These are phyloP conservation scores for Monilinia laxa DNA, from an alignment of 2,329 filamentous ascomycete genomes.

Conservation along the genomic window DNA sequence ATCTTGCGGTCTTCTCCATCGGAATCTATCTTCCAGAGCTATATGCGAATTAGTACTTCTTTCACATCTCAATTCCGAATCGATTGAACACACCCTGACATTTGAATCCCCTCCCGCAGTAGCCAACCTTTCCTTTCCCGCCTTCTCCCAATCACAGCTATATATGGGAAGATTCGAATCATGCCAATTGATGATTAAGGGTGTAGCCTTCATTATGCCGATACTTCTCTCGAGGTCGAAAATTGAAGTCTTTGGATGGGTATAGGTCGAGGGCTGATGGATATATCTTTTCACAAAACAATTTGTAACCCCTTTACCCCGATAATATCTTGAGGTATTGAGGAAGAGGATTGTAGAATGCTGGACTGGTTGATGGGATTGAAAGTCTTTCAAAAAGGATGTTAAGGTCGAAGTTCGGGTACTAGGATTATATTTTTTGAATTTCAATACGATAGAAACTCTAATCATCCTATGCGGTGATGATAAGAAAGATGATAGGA, in stretches of 20 bases:
- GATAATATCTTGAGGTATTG: not conserved
- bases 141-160: conserved; percentile 92
- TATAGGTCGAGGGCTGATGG: not conserved
- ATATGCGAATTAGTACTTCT: conserved; percentile 27
- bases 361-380: not conserved
- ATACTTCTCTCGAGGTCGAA: conserved; percentile 11
- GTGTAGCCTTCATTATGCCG: conserved; percentile 82
- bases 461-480: conserved; percentile 12
- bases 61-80: not conserved
- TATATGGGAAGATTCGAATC: conserved; percentile 96
- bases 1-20: conserved; percentile 85
- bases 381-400: not conserved
- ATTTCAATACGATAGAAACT: conserved; percentile 23
- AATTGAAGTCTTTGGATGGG: not conserved
- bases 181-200: conserved; percentile 98
- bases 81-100: conserved; percentile 65
- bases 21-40: conserved; percentile 89
- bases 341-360: not conserved
- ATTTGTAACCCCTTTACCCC: not conserved
- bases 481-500: not conserved
- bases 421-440: not conserved
- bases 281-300: not conserved
- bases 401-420: not conserved
- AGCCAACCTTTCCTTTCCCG: conserved; percentile 86
- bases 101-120: conserved; percentile 97